Percentiles rank a stretch among this genome's conserved stretches.
Evolutionary conservation across 805 yeast genomes (phyloP).

Genomic region (Danielia oregonensis): DNA sequence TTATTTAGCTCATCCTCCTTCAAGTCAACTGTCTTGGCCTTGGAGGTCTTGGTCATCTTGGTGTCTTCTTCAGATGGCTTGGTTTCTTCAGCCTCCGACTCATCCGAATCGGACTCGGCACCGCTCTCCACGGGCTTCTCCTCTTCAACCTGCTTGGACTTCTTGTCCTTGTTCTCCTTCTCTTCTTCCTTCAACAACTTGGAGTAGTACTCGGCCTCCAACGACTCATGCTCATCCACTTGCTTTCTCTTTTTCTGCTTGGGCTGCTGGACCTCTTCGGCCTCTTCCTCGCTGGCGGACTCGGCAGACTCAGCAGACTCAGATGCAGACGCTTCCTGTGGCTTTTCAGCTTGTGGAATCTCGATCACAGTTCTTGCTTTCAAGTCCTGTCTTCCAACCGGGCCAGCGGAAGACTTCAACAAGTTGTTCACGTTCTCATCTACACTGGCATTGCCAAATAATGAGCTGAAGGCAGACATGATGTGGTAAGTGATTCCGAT

Average conservation of each 20-base stretch:
- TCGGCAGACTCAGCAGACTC: constrained; percentile 5
- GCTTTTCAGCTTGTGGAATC: constrained; percentile 15
- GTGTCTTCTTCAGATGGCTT: constrained; percentile 7
- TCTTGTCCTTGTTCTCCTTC: constrained; percentile 32
- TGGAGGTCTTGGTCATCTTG: constrained; percentile 11
- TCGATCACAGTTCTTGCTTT: constrained; percentile 29
- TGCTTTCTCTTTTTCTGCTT: constrained; percentile 16
- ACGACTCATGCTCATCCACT: constrained; percentile 38
- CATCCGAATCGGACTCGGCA: constrained; percentile 18
- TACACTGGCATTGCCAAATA: constrained; percentile 29
- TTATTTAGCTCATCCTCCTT: constrained; percentile 72
- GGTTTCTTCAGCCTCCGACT: constrained; percentile 14
- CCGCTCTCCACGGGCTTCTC: constrained; percentile 14
- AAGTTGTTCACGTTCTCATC: constrained; percentile 29
- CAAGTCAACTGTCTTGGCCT: constrained; percentile 53
- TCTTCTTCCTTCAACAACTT: constrained; percentile 2
- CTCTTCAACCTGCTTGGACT: constrained; percentile 5
- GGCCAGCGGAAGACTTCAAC: constrained; percentile 36
- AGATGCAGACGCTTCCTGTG: constrained; percentile 7
- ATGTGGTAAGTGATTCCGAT: background rate
- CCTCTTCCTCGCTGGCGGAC: constrained; percentile 10
- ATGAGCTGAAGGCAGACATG: constrained; percentile 35
- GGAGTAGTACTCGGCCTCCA: constrained; percentile 2
- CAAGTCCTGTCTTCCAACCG: constrained; percentile 39
- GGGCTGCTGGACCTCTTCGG: constrained; percentile 4